Conservation (phyloP, 306 rosid species). For the barrel medic (Medicago truncatula) region MtrunA17r5.0-ANR NC_053048.1:50800001-50800500, state of each 20-base stretch:
- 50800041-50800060: too few species aligned
- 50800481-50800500: not conserved
- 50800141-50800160: not conserved
- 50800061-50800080: too few species aligned
- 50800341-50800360: not conserved
- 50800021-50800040: too few species aligned
- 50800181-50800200: not conserved
- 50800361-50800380: not conserved
- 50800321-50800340: not conserved
- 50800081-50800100: not conserved
- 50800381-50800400: not conserved
- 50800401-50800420: constrained; percentile 25
- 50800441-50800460: constrained; percentile 6
- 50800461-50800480: not conserved
- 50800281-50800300: not conserved
- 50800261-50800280: not conserved
- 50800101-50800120: not conserved
- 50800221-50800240: not conserved
- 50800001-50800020: too few species aligned
- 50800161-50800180: not conserved
- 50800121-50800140: not conserved
- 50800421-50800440: not conserved
- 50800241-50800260: not conserved
- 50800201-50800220: not conserved
- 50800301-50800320: not conserved